Base-by-base conservation (phyloP, 2,329 filamentous ascomycete genomes). In the Polytolypa hystricis region DNA sequence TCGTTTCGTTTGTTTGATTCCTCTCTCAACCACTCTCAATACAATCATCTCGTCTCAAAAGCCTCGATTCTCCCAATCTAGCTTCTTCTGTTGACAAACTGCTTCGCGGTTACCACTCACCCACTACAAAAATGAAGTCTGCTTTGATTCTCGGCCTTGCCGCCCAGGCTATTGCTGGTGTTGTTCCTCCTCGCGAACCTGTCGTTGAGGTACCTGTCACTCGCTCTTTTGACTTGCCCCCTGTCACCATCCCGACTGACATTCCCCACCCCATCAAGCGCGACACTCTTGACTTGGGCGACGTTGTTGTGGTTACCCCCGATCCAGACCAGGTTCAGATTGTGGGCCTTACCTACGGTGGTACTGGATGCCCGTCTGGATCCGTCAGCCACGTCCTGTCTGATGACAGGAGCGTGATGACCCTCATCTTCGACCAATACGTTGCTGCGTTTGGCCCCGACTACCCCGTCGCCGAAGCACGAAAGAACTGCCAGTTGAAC, bases 401-500 rank as follows among this genome's bases (percentile, higher is more conserved):
- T 9, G 43, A 48, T 16, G 64, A 69, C 47, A 56, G 56, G 37
- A 58, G 54, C 9, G 30, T 47, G 25, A 42, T 73, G 44, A 73
- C 69, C 21, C 57, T 73, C 45, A 66, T 71, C 46, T 73, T 71
- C 49, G 66, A 69, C 50, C 41, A 54, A 11, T 72, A 71, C 45
- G 59, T 69, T 28, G 69, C 67, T 25, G 63, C 66, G 34, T 64
- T 70, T 26, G 69, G 69, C 31, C 57, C 60, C 11, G 55, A 56
- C 35, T 53, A 67, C 36, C 23, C 58, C 7, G 47, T 65, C 28
- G 60, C 58, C 28, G 57, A 69, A 39, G 56, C 58, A 47, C 65
- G 68, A 51, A 67, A 67, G 59, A 71, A 71, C 55, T 73, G 69
- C 58, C 66, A 71, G 52, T 54, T 72, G 42, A 71, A 70, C 52